Evolutionary conservation across 2,329 filamentous ascomycete genomes (phyloP), one percentile per base, ranked within the genome.

Genomic region (Sclerotinia glacialis): DNA sequence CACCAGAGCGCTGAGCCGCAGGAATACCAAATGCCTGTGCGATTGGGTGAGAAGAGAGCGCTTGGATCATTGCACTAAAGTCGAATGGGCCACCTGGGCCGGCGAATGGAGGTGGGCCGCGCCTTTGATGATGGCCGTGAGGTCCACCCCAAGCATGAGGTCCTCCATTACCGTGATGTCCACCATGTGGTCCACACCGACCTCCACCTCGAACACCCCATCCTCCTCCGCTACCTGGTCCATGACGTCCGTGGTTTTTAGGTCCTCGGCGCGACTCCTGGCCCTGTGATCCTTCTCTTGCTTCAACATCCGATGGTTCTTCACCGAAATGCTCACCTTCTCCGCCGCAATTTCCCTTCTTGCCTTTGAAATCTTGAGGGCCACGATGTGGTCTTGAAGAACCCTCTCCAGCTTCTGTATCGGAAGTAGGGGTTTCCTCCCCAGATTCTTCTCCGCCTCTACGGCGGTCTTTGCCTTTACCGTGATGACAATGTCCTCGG

Each of bases 401-500:
- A 21, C n/a, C 34, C 23, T 56, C 65, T 56, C 50, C 42, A 14
- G 37, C 65, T 52, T 55, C 64, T 16, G 21, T n/a, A 21, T 66
- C 64, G 16, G 64, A 66, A 21, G 59, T 63, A 28, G 61, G 59
- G 26, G 56, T 60, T 58, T 66, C 64, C 12, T 69, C 69, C 6
- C 50, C 62, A n/a, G 64, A 61, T 44, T 40, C 37, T 28, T 50
- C 67, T 18, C 50, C 55, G 31, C 56, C 52, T 50, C n/a, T 50
- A n/a, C 40, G 50, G 16, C 23, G 11, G 64, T 66, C 52, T 63
- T 67, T 42, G 3, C 52, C 60, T 65, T 44, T 63, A 75, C 76
- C 18, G 71, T 70, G 28, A 78, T 79, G 16, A 74, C 72, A 67
- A 80, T 80, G 69, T 79, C 78, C 65, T 66, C 46, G 26, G 18